Evolutionary conservation across 495 filamentous ascomycete species (phyloP).

Genomic region (Trichoderma gamsii): DNA sequence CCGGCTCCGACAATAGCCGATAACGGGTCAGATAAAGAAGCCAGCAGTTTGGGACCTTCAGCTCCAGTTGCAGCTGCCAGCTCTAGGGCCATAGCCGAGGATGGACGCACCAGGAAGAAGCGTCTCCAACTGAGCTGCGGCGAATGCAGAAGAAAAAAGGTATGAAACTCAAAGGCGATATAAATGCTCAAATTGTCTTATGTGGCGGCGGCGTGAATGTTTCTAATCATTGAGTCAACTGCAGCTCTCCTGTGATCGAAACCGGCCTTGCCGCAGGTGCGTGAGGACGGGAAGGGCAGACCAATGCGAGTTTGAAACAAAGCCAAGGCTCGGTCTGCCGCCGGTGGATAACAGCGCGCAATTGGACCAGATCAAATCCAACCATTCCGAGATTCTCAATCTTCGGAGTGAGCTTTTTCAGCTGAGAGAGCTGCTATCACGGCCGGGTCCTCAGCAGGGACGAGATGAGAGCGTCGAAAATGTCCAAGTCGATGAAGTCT

Average conservation of each 20-base stretch:
- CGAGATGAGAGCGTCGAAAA: neutral
- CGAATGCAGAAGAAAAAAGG: slow-evolving; percentile 28
- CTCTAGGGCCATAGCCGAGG: neutral
- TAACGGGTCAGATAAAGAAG: neutral
- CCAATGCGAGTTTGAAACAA: slow-evolving; percentile 23
- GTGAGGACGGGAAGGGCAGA: slow-evolving; percentile 21
- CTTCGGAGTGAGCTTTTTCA: neutral
- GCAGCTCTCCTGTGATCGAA: slow-evolving; percentile 26
- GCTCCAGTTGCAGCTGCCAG: neutral
- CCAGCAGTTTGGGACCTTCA: neutral
- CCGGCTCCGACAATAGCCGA: slow-evolving; percentile 8
- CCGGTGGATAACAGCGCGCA: neutral
- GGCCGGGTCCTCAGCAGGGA: neutral
- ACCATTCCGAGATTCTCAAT: slow-evolving; percentile 17
- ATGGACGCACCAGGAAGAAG: slow-evolving; percentile 17
- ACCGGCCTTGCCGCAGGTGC: slow-evolving; percentile 25
- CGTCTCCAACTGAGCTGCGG: slow-evolving; percentile 23
- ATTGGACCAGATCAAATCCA: slow-evolving; percentile 15
- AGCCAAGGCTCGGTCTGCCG: neutral
- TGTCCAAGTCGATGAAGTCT: neutral
- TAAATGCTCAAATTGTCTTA: neutral
- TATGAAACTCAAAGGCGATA: neutral
- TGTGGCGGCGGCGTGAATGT: neutral
- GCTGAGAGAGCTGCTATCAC: slow-evolving; percentile 19
- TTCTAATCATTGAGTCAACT: neutral